Evolutionary conservation across 2,329 filamentous ascomycete genomes (phyloP).

Genomic region (Hypoxylon sp.): DNA sequence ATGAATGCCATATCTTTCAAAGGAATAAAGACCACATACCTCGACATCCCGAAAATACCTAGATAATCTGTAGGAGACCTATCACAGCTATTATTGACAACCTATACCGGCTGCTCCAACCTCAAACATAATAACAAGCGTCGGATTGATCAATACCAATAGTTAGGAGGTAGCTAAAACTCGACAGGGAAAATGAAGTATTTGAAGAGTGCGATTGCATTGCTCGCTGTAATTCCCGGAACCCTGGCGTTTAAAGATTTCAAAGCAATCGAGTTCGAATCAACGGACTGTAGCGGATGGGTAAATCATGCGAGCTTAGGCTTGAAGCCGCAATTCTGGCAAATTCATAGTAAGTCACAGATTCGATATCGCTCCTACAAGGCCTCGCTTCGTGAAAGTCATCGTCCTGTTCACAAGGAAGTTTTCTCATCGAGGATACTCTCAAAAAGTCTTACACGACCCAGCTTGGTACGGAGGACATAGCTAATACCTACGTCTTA

Average conservation of each 20-base stretch:
- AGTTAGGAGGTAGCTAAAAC: background rate
- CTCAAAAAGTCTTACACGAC: background rate
- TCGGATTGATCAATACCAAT: background rate
- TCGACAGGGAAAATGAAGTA: conserved; percentile 15
- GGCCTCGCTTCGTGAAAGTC: background rate
- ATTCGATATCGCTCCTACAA: background rate
- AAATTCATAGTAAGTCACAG: conserved; percentile 34
- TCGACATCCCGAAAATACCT: background rate
- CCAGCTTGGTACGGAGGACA: background rate
- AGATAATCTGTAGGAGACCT: background rate
- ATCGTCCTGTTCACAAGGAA: background rate
- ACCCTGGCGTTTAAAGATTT: conserved; percentile 28
- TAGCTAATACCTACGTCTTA: conserved; percentile 15
- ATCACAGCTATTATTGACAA: background rate
- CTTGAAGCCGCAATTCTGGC: conserved; percentile 31
- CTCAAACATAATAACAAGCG: background rate
- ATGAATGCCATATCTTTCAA: background rate
- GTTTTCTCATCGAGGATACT: background rate
- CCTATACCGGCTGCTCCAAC: background rate
- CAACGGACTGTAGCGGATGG: conserved; percentile 30
- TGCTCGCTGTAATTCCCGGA: conserved; percentile 13
- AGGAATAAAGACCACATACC: background rate
- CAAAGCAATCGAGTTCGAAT: conserved; percentile 35
- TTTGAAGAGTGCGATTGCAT: background rate
- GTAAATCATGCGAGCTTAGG: conserved; percentile 30